Evolutionary conservation across 805 yeast genomes (phyloP), one percentile per base, ranked within the genome.

Genomic region (Wickerhamiella cacticola): DNA sequence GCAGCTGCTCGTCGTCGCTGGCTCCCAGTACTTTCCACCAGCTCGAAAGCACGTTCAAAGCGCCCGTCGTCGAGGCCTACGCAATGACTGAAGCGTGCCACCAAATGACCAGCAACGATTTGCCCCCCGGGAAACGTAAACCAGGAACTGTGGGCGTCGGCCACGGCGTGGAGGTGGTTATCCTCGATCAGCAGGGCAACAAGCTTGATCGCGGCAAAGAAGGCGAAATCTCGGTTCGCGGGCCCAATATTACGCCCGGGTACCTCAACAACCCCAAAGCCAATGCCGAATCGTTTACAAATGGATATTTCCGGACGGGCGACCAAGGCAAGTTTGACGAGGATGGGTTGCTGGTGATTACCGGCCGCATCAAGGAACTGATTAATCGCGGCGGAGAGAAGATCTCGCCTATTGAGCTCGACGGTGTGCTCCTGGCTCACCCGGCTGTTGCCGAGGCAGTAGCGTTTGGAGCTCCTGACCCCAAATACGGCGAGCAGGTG

Each of bases 21-120:
- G 83, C 86, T 1, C 84, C 85, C 1, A 61, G 78, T 1, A 78
- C 78, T 5, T 74, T 80, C 66, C 67, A 67, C 47, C 69, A 72
- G 59, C 66, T 80, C 42, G 87, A 80, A 55, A 51, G 63, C 41
- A 67, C 70, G 25, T 75, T 80, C 60, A 64, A 72, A 7, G 80
- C 83, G 0, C 86, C 86, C 0, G 86, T 80, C 0, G 59, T 80
- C 13, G 88, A 80, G 60, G 87, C 87, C 0, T 80, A 80, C 58
- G 87, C 86, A 3, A 80, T 80, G 85, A 80, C 87, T 1, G 88
- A 80, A 59, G 84, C 84, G 1, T 71, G 83, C n/a, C 87, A 80
- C 61, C 86, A 80, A 61, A 81, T 80, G 79, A 76, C 83, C 9
- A 79, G 86, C 2, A 80, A 80, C 62, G 71, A 74, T 53, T 63